Conservation (phyloP, 164 flowering plant genomes). For the Berberis vulgaris region DNA sequence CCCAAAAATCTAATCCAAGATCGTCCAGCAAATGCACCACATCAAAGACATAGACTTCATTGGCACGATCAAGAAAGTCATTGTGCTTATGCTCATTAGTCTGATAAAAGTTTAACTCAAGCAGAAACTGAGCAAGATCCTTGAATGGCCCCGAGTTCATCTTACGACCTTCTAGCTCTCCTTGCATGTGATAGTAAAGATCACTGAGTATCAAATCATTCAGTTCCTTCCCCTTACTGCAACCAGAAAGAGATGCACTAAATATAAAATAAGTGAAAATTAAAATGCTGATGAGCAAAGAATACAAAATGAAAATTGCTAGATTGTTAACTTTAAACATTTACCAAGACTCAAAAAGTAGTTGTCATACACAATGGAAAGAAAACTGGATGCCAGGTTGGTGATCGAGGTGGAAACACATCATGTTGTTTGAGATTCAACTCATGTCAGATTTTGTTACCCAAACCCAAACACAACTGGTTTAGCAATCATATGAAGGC, state of each 20-base stretch:
- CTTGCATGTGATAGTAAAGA: constrained; percentile 79
- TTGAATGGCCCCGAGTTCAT: constrained; percentile 64
- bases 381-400: no score
- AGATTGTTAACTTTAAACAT: no score
- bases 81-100: constrained; percentile 26
- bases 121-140: constrained; percentile 55
- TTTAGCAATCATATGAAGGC: no score
- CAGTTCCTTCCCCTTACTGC: constrained; percentile 58
- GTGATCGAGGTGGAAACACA: no score
- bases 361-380: no score
- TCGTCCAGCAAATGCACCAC: constrained; percentile 30
- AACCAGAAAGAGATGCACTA: constrained; percentile 6
- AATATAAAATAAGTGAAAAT: background rate
- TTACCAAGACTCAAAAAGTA: no score
- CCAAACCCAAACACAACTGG: no score
- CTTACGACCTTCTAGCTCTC: constrained; percentile 82
- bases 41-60: constrained; percentile 40
- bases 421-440: no score
- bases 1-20: constrained; percentile 70
- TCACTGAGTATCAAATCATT: constrained; percentile 57
- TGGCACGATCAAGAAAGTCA: constrained; percentile 21
- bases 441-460: no score
- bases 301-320: background rate
- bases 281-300: background rate
- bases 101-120: constrained; percentile 33